phyloP scores from a whole-genome alignment of 2,329 filamentous ascomycete species.

The Aphanoascus verrucosus region DNA sequence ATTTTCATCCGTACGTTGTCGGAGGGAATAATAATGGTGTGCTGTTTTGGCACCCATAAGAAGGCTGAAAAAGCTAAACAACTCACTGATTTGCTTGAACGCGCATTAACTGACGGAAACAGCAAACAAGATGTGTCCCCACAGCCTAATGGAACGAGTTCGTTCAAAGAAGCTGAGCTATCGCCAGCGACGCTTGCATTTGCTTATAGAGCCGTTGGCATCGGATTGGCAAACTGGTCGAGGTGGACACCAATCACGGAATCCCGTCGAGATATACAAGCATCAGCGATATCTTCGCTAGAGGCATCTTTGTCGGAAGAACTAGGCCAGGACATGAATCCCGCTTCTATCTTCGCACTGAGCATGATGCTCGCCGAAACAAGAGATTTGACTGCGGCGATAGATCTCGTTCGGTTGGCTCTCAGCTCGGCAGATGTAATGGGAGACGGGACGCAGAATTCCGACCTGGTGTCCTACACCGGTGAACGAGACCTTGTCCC shows the following conservation, averaged over 20 bases:
- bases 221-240: constrained; percentile 81
- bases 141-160: constrained; percentile 14
- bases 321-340: constrained; percentile 54
- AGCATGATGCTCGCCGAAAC: constrained; percentile 80
- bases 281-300: constrained; percentile 64
- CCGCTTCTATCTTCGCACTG: constrained; percentile 69
- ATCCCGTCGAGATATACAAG: constrained; percentile 60
- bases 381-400: constrained; percentile 66
- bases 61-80: constrained; percentile 70
- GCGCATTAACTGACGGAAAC: neutral
- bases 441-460: constrained; percentile 24
- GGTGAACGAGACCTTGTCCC: constrained; percentile 52
- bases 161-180: constrained; percentile 18
- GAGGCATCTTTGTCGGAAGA: constrained; percentile 61
- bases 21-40: constrained; percentile 68
- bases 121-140: neutral
- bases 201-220: constrained; percentile 73
- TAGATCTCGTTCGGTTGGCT: constrained; percentile 69
- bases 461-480: constrained; percentile 23
- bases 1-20: constrained; percentile 67
- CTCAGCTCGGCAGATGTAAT: constrained; percentile 41
- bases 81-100: constrained; percentile 48
- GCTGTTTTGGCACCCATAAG: constrained; percentile 63
- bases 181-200: constrained; percentile 45
- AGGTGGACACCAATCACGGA: constrained; percentile 66